phyloP scores from a whole-genome alignment of 129 eudicot species.

The Ambrosia artemisiifolia region DNA sequence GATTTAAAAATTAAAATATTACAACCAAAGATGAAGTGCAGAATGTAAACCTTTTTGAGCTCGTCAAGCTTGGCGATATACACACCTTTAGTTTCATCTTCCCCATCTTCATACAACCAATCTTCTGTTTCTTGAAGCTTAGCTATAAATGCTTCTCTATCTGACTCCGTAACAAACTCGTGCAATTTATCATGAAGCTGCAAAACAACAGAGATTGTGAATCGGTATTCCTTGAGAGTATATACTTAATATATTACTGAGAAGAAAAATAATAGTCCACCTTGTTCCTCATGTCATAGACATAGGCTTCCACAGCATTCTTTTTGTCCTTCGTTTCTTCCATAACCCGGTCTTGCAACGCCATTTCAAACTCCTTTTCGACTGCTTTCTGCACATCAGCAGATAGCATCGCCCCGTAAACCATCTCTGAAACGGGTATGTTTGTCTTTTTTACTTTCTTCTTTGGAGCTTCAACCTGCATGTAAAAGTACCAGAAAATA shows the following conservation, averaged over 20 bases:
- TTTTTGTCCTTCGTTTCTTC: slow-evolving; percentile 94
- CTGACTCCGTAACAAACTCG: slow-evolving; percentile 69
- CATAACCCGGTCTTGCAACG: slow-evolving; percentile 89
- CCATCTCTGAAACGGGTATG: slow-evolving; percentile 63
- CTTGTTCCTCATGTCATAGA: slow-evolving; percentile 95
- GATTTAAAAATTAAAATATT: background rate
- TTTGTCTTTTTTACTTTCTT: slow-evolving; percentile 70
- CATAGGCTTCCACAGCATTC: slow-evolving; percentile 94
- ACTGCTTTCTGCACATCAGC: slow-evolving; percentile 85
- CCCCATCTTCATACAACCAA: slow-evolving; percentile 98
- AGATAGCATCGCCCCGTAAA: slow-evolving; percentile 58
- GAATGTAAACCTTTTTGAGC: slow-evolving; percentile 62
- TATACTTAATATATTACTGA: background rate
- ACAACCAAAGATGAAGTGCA: background rate
- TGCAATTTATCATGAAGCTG: slow-evolving; percentile 76
- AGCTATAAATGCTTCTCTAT: slow-evolving; percentile 56
- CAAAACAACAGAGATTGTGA: slow-evolving; percentile 10
- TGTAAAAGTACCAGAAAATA: background rate
- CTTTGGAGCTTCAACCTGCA: slow-evolving; percentile 83
- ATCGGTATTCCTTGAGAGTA: background rate
- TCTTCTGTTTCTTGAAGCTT: slow-evolving; percentile 87
- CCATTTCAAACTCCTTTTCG: slow-evolving; percentile 94
- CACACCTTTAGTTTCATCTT: slow-evolving; percentile 89
- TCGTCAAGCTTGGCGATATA: slow-evolving; percentile 84
- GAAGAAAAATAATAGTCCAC: slow-evolving; percentile 12